Base-by-base conservation (phyloP, 2,329 filamentous ascomycete species). In the Incumbomyces delicatus region DNA sequence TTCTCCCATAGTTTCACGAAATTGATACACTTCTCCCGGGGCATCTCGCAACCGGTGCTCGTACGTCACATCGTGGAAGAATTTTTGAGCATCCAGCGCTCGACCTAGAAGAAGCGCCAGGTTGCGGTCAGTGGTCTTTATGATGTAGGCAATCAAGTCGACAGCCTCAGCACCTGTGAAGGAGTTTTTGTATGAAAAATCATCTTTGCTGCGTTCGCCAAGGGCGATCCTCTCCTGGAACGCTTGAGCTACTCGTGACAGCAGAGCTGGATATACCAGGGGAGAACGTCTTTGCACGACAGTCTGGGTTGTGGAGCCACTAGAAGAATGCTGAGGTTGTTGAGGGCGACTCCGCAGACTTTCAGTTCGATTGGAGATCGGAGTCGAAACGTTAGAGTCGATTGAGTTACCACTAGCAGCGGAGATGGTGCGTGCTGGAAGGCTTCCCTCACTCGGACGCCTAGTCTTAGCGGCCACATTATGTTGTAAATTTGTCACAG, bases 21-120 rank as follows among this genome's bases (percentile, higher is more conserved):
- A 98, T 63, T 96, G 90, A 65, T 96, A 98, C 65, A 98, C 85
- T 66, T 98, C 92, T 43, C 83, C 84, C 34, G 83, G 79, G n/a
- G 90, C 94, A 66, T 98, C 92, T 66, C 92, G 85, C 58, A 98
- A 71, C 40, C 92, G 80, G 66, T 98, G 92, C 58, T 95, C 90
- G 66, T 98, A 98, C 1, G 90, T 95, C 42, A 96, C 92, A 73
- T 98, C 92, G 69, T 98, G 92, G 63, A 98, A 98, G 70, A 95
- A 95, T 64, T 96, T 96, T 62, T 98, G 92, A 18, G 92, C 92
- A 67, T 98, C 92, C 50, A 98, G 71, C 35, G 92, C 88, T 61
- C 92, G 80, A 52, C 92, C 92, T 13, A 98, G 73, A 8, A 98
- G 77, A 41, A 98, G 72, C 10, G 92, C 92, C 50, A 98, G 72